These are phyloP conservation scores for Phytophthora pseudosyringae DNA, from an alignment of 352 stramenopile genomes.

Conservation along the genomic window DNA sequence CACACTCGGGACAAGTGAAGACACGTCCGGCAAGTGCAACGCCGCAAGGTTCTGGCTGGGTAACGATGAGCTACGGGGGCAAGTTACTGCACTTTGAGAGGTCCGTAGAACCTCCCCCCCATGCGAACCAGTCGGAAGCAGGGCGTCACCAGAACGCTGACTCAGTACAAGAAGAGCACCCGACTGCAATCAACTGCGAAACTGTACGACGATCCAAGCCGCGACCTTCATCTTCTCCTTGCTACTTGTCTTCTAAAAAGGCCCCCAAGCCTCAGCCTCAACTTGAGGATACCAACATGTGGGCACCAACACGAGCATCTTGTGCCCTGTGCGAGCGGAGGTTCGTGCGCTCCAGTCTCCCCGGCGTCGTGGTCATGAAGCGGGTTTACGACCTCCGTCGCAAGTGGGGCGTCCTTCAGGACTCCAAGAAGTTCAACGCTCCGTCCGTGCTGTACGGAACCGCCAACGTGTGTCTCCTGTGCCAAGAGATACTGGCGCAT, in stretches of 20 bases:
- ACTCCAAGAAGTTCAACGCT: conserved; percentile 47
- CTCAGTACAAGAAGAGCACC: neutral
- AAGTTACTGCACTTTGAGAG: conserved; percentile 56
- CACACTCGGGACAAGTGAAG: conserved; percentile 3
- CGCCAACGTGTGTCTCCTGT: conserved; percentile 50
- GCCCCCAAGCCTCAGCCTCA: neutral
- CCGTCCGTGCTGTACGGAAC: conserved; percentile 49
- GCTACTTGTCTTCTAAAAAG: conserved; percentile 35
- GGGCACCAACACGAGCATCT: conserved; percentile 33
- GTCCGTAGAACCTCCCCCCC: neutral
- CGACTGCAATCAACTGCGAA: neutral
- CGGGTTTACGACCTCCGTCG: conserved; percentile 50
- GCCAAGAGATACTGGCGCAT: conserved; percentile 48
- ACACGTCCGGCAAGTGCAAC: conserved; percentile 39
- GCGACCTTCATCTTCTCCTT: conserved; percentile 35
- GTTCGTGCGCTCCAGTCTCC: conserved; percentile 48
- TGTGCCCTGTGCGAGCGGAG: conserved; percentile 58
- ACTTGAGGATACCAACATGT: conserved; percentile 24
- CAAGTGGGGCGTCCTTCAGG: conserved; percentile 56
- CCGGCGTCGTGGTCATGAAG: conserved; percentile 58
- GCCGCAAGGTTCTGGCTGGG: conserved; percentile 32
- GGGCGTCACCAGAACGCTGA: neutral
- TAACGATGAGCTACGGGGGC: conserved; percentile 45
- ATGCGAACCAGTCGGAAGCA: neutral
- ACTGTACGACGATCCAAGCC: conserved; percentile 11